These are phyloP conservation scores for Penicillium occitanis DNA, from an alignment of 2,329 filamentous ascomycete genomes.

Conservation along the genomic window DNA sequence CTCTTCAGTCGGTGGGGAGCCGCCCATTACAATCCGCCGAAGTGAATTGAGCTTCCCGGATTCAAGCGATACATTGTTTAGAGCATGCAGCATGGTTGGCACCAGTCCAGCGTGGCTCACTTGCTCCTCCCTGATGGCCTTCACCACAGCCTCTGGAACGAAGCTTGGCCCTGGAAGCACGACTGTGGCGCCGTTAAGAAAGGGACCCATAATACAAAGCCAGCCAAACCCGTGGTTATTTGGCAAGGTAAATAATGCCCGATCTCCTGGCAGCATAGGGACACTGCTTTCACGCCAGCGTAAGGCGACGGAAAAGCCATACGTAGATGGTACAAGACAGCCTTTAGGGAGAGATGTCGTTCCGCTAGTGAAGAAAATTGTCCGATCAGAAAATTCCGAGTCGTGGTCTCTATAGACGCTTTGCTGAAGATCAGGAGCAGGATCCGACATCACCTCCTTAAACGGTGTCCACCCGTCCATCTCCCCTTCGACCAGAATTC, in stretches of 20 bases:
- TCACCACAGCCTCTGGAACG: conserved; percentile 2
- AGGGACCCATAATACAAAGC: conserved; percentile 1
- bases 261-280: conserved; percentile 2
- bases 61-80: conserved; percentile 1
- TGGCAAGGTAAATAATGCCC: conserved; percentile 8
- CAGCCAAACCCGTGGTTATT: conserved; percentile 6
- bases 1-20: conserved; percentile 1
- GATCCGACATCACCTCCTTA: conserved; percentile 7
- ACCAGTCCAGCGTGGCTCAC: conserved; percentile 6
- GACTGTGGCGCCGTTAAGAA: conserved; percentile 1
- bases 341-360: conserved; percentile 2
- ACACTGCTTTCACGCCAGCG: conserved; percentile 4
- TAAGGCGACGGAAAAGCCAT: conserved; percentile 6
- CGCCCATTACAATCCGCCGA: neutral
- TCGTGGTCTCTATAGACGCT: neutral
- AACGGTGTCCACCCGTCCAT: conserved; percentile 4
- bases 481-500: conserved; percentile 5
- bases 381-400: neutral
- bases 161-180: conserved; percentile 4
- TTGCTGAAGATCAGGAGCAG: neutral
- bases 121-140: conserved; percentile 10
- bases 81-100: conserved; percentile 5
- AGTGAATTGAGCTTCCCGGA: conserved; percentile 3
- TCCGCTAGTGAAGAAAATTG: conserved; percentile 3
- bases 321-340: conserved; percentile 1